These are phyloP conservation scores for Fusarium nematophilum DNA, from an alignment of 2,329 filamentous ascomycete genomes.

Conservation along the genomic window DNA sequence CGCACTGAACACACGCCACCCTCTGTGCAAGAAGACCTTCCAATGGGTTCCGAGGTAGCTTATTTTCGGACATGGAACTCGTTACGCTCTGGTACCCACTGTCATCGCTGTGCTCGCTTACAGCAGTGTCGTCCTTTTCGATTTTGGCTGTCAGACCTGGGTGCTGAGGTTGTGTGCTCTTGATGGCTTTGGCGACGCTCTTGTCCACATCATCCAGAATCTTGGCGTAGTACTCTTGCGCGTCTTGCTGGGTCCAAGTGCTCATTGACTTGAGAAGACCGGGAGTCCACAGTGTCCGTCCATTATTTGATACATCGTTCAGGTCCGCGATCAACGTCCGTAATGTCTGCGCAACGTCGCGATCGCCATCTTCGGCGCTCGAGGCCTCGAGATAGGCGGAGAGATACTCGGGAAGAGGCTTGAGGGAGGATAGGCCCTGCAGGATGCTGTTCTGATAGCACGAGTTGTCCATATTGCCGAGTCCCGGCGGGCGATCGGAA, in stretches of 20 bases:
- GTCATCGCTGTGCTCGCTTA: conserved; percentile 65
- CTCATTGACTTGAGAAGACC: conserved; percentile 88
- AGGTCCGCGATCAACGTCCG: conserved; percentile 76
- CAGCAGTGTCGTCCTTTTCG: conserved; percentile 54
- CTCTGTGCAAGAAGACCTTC: conserved; percentile 90
- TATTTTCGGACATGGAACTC: conserved; percentile 53
- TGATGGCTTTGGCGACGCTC: conserved; percentile 69
- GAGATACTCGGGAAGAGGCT: conserved; percentile 76
- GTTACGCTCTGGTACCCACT: conserved; percentile 66
- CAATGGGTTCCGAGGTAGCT: conserved; percentile 75
- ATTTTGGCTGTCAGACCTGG: conserved; percentile 55
- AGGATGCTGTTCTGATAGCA: conserved; percentile 98
- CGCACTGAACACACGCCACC: conserved; percentile 87
- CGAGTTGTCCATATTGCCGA: conserved; percentile 94
- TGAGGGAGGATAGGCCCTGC: conserved; percentile 82
- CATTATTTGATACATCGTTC: conserved; percentile 76
- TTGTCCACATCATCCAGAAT: conserved; percentile 87
- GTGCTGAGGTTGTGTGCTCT: conserved; percentile 40
- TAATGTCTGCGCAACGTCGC: conserved; percentile 62
- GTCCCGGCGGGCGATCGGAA: conserved; percentile 68
- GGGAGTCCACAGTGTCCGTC: conserved; percentile 84
- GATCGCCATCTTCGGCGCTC: conserved; percentile 42
- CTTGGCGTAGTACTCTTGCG: conserved; percentile 96
- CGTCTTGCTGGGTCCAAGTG: conserved; percentile 96
- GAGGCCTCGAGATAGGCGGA: conserved; percentile 53